Evolutionary conservation across 345 rosid genomes (phyloP), one percentile per base, ranked within the genome.

Genomic region (Eucalyptus regnans): DNA sequence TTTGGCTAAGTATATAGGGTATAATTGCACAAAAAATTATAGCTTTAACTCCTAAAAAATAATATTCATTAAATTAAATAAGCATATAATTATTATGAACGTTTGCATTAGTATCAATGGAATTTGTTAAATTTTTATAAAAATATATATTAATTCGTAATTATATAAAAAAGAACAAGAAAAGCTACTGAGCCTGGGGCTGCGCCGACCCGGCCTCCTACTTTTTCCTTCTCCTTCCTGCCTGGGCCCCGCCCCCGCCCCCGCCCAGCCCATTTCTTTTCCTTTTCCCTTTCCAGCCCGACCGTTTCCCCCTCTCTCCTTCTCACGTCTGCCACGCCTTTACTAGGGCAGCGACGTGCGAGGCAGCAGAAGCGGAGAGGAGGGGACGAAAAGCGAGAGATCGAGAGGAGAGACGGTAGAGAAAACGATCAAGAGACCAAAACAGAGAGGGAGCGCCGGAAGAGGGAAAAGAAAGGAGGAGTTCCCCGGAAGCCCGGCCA

Each of bases 321-420:
- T 22, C 29, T 23, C 62, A 8, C 62, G 62, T 56, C 29, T 56
- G 12, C 62, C 62, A 22, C 29, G 62, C 27, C 62, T 1, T 12
- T 0, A 1, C 29, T 2, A 9, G 3, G 1, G 29, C 12, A 56
- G 62, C 62, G 29, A 56, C 27, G 27, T 23, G 27, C 60, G 20
- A 22, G 27, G 62, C 62, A 23, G 62, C 29, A 23, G 62, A 4
- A 25, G 62, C 62, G 22, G 62, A 56, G 27, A 56, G 29, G 62
- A 56, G 27, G 62, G 29, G 62, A 56, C 29, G 62, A 9, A 56
- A 0, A 56, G 62, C 4, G 62, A 56, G 62, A 56, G 62, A 0
- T 56, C 62, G 62, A 56, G 62, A 56, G 62, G 62, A 22, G 62
- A 56, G 29, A 23, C 6, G 12, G 62, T 56, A 56, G 62, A 56